Percentiles rank a stretch among this genome's conserved stretches.
Evolutionary conservation across 2,329 filamentous ascomycete genomes (phyloP).

Genomic region (Cercospora beticola): DNA sequence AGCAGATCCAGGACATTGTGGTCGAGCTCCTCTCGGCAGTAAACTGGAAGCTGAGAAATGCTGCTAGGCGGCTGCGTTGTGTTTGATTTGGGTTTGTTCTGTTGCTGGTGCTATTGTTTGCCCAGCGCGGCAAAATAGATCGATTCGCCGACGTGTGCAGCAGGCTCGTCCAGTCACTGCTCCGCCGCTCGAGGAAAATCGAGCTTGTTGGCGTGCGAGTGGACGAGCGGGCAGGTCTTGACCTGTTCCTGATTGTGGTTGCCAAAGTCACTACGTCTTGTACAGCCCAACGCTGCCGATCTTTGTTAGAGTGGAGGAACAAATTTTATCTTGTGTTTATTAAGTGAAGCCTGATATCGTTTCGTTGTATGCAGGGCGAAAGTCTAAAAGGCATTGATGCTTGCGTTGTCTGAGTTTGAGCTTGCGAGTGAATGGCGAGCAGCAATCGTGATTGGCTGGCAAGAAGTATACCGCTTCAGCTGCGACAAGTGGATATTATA

Average conservation of each 20-base stretch:
- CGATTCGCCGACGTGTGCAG: background rate
- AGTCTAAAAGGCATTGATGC: constrained; percentile 15
- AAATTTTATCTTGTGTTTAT: constrained; percentile 6
- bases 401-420: constrained; percentile 6
- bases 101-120: background rate
- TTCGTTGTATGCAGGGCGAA: constrained; percentile 14
- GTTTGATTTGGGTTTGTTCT: background rate
- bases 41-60: background rate
- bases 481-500: constrained; percentile 3
- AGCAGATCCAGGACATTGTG: constrained; percentile 21
- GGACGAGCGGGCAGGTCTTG: background rate
- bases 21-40: background rate
- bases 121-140: background rate
- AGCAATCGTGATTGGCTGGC: constrained; percentile 11
- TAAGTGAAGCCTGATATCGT: constrained; percentile 14
- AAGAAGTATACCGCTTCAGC: constrained; percentile 1
- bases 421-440: constrained; percentile 5
- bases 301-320: background rate
- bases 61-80: constrained; percentile 7
- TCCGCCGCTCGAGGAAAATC: background rate
- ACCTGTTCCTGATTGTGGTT: background rate
- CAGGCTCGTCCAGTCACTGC: background rate
- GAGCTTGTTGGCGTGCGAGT: background rate
- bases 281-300: constrained; percentile 2
- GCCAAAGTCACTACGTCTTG: background rate